A percentile compares a stretch with the other conserved stretches of the same genome.
phyloP scores from a whole-genome alignment of 139 green algal species.

The Asterochloris sp. region DNA sequence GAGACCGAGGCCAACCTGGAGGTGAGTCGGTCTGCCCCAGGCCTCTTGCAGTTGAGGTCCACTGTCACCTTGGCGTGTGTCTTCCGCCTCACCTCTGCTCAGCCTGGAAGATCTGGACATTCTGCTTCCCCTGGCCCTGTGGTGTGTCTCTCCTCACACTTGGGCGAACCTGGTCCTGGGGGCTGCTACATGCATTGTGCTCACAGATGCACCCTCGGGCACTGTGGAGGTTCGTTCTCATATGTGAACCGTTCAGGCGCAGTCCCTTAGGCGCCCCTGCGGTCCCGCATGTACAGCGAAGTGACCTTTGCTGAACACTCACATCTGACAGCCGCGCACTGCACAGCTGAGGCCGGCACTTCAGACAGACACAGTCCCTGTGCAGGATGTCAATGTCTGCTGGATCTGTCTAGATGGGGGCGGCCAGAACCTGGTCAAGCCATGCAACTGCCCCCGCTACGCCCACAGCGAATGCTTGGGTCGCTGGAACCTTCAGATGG shows the following conservation, averaged over 20 bases:
- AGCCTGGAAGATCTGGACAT: too few species aligned
- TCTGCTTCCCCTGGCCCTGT: too few species aligned
- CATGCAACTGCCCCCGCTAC: slow-evolving; percentile 70
- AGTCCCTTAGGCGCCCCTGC: neutral
- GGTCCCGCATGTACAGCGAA: slow-evolving; percentile 2
- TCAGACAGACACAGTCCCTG: neutral
- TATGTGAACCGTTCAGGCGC: neutral
- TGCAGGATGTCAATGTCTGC: slow-evolving; percentile 47
- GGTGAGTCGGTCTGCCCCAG: too few species aligned
- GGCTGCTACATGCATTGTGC: too few species aligned
- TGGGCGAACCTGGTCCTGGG: too few species aligned
- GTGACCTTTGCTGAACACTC: neutral
- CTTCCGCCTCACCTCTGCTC: too few species aligned
- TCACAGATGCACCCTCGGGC: too few species aligned
- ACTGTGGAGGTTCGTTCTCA: neutral
- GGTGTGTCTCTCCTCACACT: too few species aligned
- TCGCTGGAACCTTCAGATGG: slow-evolving; percentile 83
- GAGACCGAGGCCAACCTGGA: too few species aligned
- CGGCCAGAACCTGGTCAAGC: slow-evolving; percentile 36
- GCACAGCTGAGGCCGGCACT: neutral
- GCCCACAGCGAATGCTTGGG: slow-evolving; percentile 68
- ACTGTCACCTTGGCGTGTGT: too few species aligned
- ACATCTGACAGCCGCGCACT: neutral
- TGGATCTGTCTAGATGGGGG: slow-evolving; percentile 79
- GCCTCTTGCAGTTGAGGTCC: too few species aligned